phyloP scores from a whole-genome alignment of 768 basidiomycete species.

The Lactarius trivialis region DNA sequence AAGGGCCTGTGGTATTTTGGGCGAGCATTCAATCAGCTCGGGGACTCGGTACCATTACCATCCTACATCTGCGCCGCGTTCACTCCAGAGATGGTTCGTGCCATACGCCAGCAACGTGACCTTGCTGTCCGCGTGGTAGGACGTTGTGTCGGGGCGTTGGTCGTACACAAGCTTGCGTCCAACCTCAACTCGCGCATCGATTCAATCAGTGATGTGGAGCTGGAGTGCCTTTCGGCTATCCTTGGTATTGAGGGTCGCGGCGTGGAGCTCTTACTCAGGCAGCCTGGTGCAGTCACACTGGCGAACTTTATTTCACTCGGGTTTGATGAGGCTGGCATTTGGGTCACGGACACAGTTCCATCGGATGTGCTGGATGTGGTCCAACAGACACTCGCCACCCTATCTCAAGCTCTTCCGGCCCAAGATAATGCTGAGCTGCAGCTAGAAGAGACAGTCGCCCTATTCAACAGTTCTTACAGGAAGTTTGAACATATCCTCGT shows the following conservation, averaged over 20 bases:
- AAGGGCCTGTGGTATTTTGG: not conserved
- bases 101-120: not conserved
- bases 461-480: not conserved
- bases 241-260: not conserved
- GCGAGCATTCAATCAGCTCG: not conserved
- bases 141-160: not conserved
- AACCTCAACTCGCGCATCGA: not conserved
- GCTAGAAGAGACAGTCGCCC: not conserved
- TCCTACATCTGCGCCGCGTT: not conserved
- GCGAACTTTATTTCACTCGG: not conserved
- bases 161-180: not conserved
- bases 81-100: not conserved
- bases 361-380: not conserved
- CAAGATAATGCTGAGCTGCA: not conserved
- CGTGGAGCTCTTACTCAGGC: too few relatives aligned
- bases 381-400: conserved; percentile 1
- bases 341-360: not conserved
- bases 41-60: not conserved
- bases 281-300: not conserved
- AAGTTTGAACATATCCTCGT: not conserved
- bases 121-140: not conserved
- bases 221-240: not conserved
- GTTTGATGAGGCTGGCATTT: not conserved
- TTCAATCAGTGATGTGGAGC: not conserved
- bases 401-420: not conserved